phyloP scores from a whole-genome alignment of 1,284 basidiomycete genomes.

The Inonotus hispidus region DNA sequence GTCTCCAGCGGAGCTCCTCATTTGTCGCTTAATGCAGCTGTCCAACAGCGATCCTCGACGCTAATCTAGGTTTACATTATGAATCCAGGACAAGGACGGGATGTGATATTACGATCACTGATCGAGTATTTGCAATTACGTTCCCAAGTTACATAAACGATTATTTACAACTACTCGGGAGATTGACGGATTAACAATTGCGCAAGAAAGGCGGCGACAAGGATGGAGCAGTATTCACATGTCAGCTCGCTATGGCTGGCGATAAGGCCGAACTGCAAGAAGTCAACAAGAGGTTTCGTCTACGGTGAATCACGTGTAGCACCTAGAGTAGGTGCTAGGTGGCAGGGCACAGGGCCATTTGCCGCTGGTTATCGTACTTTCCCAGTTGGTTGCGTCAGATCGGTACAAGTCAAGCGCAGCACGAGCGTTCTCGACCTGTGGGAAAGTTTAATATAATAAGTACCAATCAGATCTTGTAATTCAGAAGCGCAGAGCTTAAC shows the following conservation, averaged over 20 bases:
- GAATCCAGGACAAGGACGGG: background rate
- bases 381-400: slow-evolving; percentile 61
- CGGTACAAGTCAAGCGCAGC: slow-evolving; percentile 73
- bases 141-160: background rate
- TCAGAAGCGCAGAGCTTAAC: slow-evolving; percentile 46
- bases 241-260: background rate
- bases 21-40: slow-evolving; percentile 1
- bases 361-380: slow-evolving; percentile 48
- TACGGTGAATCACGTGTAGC: slow-evolving; percentile 40
- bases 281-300: background rate
- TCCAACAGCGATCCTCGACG: background rate
- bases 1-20: background rate
- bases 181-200: background rate
- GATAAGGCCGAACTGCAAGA: background rate
- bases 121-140: background rate
- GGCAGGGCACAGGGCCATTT: slow-evolving; percentile 75
- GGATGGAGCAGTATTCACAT: background rate
- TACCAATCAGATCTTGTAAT: slow-evolving; percentile 44
- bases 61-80: background rate
- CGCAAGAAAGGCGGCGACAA: background rate
- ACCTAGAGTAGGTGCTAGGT: slow-evolving; percentile 72
- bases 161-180: background rate
- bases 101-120: background rate
- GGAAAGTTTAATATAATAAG: slow-evolving; percentile 18
- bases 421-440: slow-evolving; percentile 69